Percentiles rank a stretch among this genome's conserved stretches.
Conservation (phyloP, 345 rosid genomes). For the Brassica carinata region DNA sequence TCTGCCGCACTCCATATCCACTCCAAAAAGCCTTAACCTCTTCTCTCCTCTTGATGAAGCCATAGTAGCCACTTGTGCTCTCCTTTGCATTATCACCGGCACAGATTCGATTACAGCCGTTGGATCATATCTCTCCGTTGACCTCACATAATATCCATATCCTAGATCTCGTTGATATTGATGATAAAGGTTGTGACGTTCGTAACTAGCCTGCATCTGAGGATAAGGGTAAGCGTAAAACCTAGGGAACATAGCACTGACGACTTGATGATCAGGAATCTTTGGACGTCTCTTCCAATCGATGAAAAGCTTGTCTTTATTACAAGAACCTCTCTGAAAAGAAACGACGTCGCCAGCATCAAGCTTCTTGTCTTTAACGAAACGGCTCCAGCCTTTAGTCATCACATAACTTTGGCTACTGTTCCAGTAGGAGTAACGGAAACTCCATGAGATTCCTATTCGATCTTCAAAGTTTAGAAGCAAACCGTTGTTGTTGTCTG, state of each 20-base stretch:
- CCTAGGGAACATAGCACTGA: constrained; percentile 55
- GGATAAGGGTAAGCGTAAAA: constrained; percentile 55
- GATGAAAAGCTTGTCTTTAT: constrained; percentile 64
- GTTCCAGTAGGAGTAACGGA: constrained; percentile 93
- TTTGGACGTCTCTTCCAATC: constrained; percentile 83
- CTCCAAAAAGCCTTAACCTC: constrained; percentile 68
- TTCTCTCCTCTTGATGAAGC: constrained; percentile 42
- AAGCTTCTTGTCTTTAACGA: constrained; percentile 94
- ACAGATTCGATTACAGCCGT: constrained; percentile 44
- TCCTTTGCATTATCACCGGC: constrained; percentile 36
- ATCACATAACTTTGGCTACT: constrained; percentile 97
- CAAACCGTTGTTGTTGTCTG: constrained; percentile 63
- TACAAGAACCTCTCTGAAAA: constrained; percentile 67
- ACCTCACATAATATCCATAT: constrained; percentile 29
- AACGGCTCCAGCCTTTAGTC: constrained; percentile 99
- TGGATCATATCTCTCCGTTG: constrained; percentile 15
- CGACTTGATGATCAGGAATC: constrained; percentile 46
- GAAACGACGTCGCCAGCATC: constrained; percentile 92
- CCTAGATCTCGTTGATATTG: constrained; percentile 44
- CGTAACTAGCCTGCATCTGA: constrained; percentile 27
- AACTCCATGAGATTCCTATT: constrained; percentile 76
- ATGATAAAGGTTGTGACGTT: constrained; percentile 28
- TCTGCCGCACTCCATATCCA: constrained; percentile 66
- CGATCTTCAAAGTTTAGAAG: constrained; percentile 85
- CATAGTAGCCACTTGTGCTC: constrained; percentile 23